phyloP scores from a whole-genome alignment of 176 grass and related monocot genomes.

The Calamus simplicifolius region DNA sequence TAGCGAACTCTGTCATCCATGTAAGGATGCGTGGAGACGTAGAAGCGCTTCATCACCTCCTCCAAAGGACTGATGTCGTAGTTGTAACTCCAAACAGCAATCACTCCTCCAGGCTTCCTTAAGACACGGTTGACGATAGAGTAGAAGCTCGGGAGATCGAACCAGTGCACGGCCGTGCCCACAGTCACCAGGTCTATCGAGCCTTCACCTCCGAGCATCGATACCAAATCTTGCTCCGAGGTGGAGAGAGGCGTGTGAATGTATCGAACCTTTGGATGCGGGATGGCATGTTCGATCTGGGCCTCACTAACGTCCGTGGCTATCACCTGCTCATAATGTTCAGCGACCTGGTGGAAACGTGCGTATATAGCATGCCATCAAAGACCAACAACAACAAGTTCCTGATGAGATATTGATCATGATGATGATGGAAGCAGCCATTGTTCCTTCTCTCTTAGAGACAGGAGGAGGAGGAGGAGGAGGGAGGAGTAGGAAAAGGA shows the following conservation, averaged over 20 bases:
- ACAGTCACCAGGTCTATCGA: slow-evolving; percentile 25
- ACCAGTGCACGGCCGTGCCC: slow-evolving; percentile 34
- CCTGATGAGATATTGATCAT: too few relatives aligned
- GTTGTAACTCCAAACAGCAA: slow-evolving; percentile 43
- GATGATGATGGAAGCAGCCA: too few relatives aligned
- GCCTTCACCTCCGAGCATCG: slow-evolving; percentile 24
- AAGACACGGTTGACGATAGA: slow-evolving; percentile 11
- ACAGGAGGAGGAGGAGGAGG: too few relatives aligned
- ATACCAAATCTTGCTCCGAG: slow-evolving; percentile 2
- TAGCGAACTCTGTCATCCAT: slow-evolving; percentile 16
- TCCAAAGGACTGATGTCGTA: slow-evolving; percentile 21
- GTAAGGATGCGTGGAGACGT: slow-evolving; percentile 14
- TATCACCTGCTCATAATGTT: slow-evolving; percentile 37
- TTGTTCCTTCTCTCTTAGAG: too few relatives aligned
- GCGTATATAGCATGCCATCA: too few relatives aligned
- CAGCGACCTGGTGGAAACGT: slow-evolving; percentile 15
- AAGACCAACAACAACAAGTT: too few relatives aligned
- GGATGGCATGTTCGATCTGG: slow-evolving; percentile 21
- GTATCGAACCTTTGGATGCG: slow-evolving; percentile 32
- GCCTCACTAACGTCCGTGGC: slow-evolving; percentile 19
- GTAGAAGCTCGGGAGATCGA: slow-evolving; percentile 41
- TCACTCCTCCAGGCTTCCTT: slow-evolving; percentile 24
- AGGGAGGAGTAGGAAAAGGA: too few relatives aligned
- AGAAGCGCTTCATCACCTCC: slow-evolving; percentile 18
- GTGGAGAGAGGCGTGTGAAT: slow-evolving; percentile 22